A percentile compares a stretch with the other conserved stretches of the same genome.
Evolutionary conservation across 495 filamentous ascomycete genomes (phyloP).

Genomic region (Penicilliopsis zonata): DNA sequence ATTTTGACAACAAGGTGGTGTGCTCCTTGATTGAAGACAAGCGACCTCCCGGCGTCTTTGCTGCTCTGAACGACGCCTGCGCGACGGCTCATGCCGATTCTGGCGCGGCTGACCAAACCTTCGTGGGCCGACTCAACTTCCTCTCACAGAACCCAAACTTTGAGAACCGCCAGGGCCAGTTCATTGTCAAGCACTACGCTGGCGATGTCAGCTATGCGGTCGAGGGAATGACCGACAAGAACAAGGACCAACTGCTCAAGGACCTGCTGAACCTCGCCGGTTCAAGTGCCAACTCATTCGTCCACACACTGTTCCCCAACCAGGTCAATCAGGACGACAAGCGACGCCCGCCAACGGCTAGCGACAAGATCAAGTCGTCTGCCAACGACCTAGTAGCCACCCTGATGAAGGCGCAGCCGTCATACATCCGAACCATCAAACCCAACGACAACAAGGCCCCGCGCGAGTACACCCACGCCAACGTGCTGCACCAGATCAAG

Average conservation of each 20-base stretch:
- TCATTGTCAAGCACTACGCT: slow-evolving; percentile 98
- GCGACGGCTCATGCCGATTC: slow-evolving; percentile 95
- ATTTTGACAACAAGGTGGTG: slow-evolving; percentile 99
- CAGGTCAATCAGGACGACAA: slow-evolving; percentile 95
- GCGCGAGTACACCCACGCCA: slow-evolving; percentile 77
- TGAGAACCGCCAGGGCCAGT: slow-evolving; percentile 84
- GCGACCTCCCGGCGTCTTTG: slow-evolving; percentile 87
- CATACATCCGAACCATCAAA: slow-evolving; percentile 98
- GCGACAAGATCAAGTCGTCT: slow-evolving; percentile 93
- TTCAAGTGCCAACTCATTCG: slow-evolving; percentile 69
- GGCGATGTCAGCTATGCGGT: slow-evolving; percentile 95
- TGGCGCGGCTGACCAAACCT: slow-evolving; percentile 85
- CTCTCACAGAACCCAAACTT: slow-evolving; percentile 84
- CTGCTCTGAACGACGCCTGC: slow-evolving; percentile 93
- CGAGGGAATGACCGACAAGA: slow-evolving; percentile 98
- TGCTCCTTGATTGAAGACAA: slow-evolving; percentile 94
- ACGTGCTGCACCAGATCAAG: slow-evolving; percentile 98
- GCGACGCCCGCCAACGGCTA: slow-evolving; percentile 83
- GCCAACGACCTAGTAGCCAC: slow-evolving; percentile 93
- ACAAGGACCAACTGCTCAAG: slow-evolving; percentile 96
- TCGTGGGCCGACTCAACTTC: slow-evolving; percentile 82
- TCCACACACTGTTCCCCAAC: slow-evolving; percentile 81
- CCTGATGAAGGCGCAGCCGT: slow-evolving; percentile 92
- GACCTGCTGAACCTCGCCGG: slow-evolving; percentile 83
- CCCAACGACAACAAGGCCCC: slow-evolving; percentile 98